Percentiles rank a stretch among this genome's conserved stretches.
phyloP scores from a whole-genome alignment of 2,329 filamentous ascomycete genomes.

The Nemania bipapillata region DNA sequence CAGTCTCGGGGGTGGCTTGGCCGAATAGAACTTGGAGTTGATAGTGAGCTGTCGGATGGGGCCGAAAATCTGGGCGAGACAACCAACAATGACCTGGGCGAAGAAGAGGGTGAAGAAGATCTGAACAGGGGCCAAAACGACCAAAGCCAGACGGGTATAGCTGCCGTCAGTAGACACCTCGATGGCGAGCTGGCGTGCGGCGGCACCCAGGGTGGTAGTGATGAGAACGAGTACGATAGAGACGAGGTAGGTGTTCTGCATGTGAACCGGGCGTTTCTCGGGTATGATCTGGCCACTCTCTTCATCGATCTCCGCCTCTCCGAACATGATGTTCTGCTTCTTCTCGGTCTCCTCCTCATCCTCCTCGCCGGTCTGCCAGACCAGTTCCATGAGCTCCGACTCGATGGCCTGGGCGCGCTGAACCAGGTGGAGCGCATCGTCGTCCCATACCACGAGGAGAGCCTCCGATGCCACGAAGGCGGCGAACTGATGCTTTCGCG shows the following conservation, averaged over 20 bases:
- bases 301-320: constrained; percentile 71
- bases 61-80: constrained; percentile 78
- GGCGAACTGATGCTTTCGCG: constrained; percentile 81
- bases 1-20: constrained; percentile 72
- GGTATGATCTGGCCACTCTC: constrained; percentile 75
- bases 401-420: constrained; percentile 77
- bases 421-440: constrained; percentile 77
- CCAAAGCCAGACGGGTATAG: constrained; percentile 71
- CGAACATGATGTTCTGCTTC: constrained; percentile 55
- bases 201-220: constrained; percentile 73
- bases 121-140: constrained; percentile 75
- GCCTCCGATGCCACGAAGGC: constrained; percentile 79
- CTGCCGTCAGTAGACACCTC: constrained; percentile 72
- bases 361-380: constrained; percentile 71
- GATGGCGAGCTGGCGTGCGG: constrained; percentile 74
- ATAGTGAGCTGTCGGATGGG: constrained; percentile 76
- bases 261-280: constrained; percentile 72
- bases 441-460: constrained; percentile 83
- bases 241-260: constrained; percentile 76
- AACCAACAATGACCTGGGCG: constrained; percentile 79
- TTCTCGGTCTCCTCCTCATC: constrained; percentile 68
- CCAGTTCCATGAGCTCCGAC: constrained; percentile 78
- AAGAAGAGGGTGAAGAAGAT: constrained; percentile 87
- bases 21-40: constrained; percentile 87
- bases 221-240: constrained; percentile 73